phyloP scores from a whole-genome alignment of 2,329 filamentous ascomycete species.

The Cytospora mali region DNA sequence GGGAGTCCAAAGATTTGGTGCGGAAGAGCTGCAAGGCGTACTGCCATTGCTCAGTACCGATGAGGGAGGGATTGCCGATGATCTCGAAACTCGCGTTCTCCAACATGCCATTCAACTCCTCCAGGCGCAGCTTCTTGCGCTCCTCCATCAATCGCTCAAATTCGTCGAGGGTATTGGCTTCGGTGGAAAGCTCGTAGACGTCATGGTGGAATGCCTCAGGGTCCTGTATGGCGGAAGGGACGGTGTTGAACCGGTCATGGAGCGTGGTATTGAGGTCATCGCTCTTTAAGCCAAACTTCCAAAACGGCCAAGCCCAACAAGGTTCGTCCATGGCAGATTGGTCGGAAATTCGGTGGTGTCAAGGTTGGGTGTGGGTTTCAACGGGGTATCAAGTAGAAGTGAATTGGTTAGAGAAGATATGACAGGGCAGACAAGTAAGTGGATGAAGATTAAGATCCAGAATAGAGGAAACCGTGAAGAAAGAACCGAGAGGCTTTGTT shows the following conservation, averaged over 20 bases:
- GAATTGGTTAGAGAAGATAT: conserved; percentile 22
- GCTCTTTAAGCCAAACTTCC: conserved; percentile 66
- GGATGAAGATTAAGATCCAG: conserved; percentile 30
- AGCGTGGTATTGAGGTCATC: conserved; percentile 60
- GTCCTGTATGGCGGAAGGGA: conserved; percentile 59
- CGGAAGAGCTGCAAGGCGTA: conserved; percentile 61
- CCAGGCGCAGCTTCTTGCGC: conserved; percentile 56
- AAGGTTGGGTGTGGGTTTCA: conserved; percentile 22
- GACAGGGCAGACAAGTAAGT: conserved; percentile 25
- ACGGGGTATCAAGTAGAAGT: conserved; percentile 27
- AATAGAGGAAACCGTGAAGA: conserved; percentile 30
- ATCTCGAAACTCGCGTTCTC: conserved; percentile 63
- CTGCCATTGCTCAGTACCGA: conserved; percentile 62
- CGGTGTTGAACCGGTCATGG: conserved; percentile 63
- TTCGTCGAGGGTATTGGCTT: conserved; percentile 53
- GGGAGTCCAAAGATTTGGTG: conserved; percentile 60
- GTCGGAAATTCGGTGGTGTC: neutral
- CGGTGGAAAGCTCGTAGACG: conserved; percentile 59
- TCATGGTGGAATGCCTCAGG: conserved; percentile 64
- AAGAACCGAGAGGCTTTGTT: conserved; percentile 33
- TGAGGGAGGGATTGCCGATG: conserved; percentile 60
- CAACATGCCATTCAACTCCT: conserved; percentile 57
- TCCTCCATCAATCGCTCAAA: conserved; percentile 57
- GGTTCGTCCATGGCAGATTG: conserved; percentile 54
- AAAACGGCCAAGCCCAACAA: conserved; percentile 57